Conservation (phyloP, 768 basidiomycete genomes). For the Cyclocybe aegerita region DNA sequence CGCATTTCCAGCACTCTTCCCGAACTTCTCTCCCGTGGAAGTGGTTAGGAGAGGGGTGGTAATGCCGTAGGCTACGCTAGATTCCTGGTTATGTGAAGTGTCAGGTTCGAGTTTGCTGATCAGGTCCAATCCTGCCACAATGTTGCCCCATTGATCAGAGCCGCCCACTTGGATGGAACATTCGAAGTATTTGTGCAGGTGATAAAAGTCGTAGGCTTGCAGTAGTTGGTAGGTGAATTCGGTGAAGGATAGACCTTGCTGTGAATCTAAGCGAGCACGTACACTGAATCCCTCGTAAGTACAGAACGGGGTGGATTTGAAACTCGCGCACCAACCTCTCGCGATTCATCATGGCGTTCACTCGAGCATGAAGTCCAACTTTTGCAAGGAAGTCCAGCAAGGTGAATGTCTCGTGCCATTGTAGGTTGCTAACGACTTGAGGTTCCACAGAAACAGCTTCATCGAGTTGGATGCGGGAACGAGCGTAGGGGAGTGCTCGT, state of each 20-base stretch:
- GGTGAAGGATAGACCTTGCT: conserved; percentile 94
- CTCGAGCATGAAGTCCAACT: conserved; percentile 77
- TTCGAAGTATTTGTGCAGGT: conserved; percentile 58
- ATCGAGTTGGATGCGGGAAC: conserved; percentile 26
- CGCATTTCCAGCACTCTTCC: conserved; percentile 95
- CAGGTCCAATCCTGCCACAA: conserved; percentile 89
- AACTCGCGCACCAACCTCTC: conserved; percentile 64
- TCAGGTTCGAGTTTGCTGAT: conserved; percentile 56
- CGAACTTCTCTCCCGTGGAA: conserved; percentile 90
- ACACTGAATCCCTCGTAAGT: conserved; percentile 51
- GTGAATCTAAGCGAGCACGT: conserved; percentile 71
- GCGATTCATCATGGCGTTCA: conserved; percentile 86
- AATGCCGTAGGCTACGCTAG: conserved; percentile 63
- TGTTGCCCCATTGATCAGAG: conserved; percentile 99
- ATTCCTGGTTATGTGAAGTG: conserved; percentile 16
- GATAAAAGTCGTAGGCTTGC: conserved; percentile 93
- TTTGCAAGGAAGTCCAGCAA: conserved; percentile 83
- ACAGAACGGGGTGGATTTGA: not conserved
- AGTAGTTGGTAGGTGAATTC: conserved; percentile 98
- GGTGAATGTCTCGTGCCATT: conserved; percentile 75
- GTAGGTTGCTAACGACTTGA: conserved; percentile 46
- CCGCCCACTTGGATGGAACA: conserved; percentile 93
- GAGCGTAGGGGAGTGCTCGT: conserved; percentile 62
- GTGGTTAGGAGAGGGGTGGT: conserved; percentile 96
- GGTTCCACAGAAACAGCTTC: conserved; percentile 21